phyloP scores from a whole-genome alignment of 345 rosid genomes.

The Abelmoschus esculentus region DNA sequence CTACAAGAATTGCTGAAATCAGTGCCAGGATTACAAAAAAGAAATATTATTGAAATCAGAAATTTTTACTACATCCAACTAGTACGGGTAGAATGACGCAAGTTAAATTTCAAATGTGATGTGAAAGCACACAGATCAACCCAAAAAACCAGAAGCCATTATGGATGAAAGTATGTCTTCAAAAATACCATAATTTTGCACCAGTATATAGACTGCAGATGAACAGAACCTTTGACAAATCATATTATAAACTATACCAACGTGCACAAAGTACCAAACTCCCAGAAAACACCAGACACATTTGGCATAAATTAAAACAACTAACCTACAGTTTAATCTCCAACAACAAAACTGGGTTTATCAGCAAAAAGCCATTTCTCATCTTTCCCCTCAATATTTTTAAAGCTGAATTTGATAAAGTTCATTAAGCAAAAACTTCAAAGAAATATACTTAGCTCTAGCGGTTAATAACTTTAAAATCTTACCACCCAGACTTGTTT shows the following conservation, averaged over 20 bases:
- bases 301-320: not conserved
- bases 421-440: not conserved
- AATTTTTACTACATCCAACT: not conserved
- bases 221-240: not conserved
- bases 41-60: not conserved
- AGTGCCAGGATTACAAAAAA: constrained; percentile 3
- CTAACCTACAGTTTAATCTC: not conserved
- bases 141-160: not conserved
- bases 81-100: not conserved
- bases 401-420: not conserved
- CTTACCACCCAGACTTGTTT: constrained; percentile 63
- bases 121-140: not conserved
- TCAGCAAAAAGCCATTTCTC: not conserved
- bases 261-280: not conserved
- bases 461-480: not conserved
- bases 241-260: not conserved
- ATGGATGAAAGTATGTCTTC: not conserved
- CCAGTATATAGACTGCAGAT: not conserved
- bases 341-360: not conserved
- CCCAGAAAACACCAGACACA: not conserved
- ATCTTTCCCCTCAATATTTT: not conserved
- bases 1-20: constrained; percentile 29
- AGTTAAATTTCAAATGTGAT: not conserved
- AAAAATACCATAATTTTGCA: not conserved
- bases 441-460: not conserved